phyloP scores from a whole-genome alignment of 2,329 filamentous ascomycete species.

The Cryphonectria naterciae region DNA sequence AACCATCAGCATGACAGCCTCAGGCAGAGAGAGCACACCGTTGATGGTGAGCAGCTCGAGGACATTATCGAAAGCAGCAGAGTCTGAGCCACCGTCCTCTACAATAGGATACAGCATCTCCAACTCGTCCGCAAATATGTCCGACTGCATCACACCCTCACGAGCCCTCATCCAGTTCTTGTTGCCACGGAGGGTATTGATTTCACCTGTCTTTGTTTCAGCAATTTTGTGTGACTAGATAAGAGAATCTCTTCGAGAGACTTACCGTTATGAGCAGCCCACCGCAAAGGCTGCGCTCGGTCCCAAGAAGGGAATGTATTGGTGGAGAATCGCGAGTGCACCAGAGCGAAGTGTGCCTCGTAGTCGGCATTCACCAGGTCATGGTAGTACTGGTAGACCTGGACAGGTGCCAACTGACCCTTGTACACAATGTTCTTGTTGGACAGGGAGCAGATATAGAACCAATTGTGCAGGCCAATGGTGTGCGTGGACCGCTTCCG shows the following conservation, averaged over 20 bases:
- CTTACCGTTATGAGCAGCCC: conserved; percentile 93
- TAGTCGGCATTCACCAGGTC: conserved; percentile 97
- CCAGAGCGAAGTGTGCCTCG: conserved; percentile 93
- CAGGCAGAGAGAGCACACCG: conserved; percentile 89
- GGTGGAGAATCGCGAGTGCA: conserved; percentile 96
- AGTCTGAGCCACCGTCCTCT: conserved; percentile 95
- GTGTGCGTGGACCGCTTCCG: conserved; percentile 94
- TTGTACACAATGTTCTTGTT: conserved; percentile 99
- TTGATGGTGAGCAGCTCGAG: conserved; percentile 93
- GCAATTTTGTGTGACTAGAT: conserved; percentile 8
- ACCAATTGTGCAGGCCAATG: conserved; percentile 97
- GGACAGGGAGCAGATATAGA: conserved; percentile 93
- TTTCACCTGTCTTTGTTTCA: conserved; percentile 64
- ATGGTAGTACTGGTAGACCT: conserved; percentile 98
- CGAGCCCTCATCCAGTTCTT: conserved; percentile 99
- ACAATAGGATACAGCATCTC: conserved; percentile 92
- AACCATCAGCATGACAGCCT: conserved; percentile 98
- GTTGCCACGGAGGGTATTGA: conserved; percentile 95
- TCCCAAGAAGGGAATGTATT: conserved; percentile 99
- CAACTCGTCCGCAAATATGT: conserved; percentile 89
- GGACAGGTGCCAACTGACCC: conserved; percentile 89
- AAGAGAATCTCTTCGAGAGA: conserved; percentile 30
- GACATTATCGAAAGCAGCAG: conserved; percentile 96
- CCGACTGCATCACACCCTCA: conserved; percentile 92
- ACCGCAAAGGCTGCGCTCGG: conserved; percentile 91